These are phyloP conservation scores for Ailanthus altissimus DNA, from an alignment of 345 rosid genomes.

Conservation along the genomic window DNA sequence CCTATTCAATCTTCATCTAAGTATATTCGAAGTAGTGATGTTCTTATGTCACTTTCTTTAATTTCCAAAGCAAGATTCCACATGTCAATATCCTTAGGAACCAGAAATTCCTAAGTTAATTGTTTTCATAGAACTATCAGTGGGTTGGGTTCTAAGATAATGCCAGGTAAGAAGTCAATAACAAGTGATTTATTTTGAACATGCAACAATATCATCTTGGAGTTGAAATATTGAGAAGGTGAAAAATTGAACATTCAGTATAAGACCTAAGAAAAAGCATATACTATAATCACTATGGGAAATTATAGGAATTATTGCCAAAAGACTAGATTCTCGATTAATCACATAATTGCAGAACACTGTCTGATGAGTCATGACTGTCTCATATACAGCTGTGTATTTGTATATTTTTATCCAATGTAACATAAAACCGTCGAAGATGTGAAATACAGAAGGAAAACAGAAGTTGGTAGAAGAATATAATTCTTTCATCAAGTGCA, in stretches of 20 bases:
- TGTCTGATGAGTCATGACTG: neutral
- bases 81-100: neutral
- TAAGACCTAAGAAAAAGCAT: neutral
- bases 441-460: neutral
- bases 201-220: neutral
- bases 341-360: neutral
- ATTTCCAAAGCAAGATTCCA: neutral
- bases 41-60: neutral
- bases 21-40: neutral
- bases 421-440: neutral
- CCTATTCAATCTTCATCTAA: neutral
- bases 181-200: neutral
- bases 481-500: neutral
- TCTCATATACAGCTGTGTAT: neutral
- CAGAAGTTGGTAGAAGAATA: conserved; percentile 8
- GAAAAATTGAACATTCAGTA: neutral
- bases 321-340: neutral
- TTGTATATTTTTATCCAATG: neutral
- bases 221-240: neutral
- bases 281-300: neutral
- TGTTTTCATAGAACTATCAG: neutral
- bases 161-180: neutral
- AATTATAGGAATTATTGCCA: neutral
- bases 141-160: neutral
- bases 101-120: neutral